Base-by-base conservation (phyloP, 1,284 basidiomycete species). In the Irpex sp. region DNA sequence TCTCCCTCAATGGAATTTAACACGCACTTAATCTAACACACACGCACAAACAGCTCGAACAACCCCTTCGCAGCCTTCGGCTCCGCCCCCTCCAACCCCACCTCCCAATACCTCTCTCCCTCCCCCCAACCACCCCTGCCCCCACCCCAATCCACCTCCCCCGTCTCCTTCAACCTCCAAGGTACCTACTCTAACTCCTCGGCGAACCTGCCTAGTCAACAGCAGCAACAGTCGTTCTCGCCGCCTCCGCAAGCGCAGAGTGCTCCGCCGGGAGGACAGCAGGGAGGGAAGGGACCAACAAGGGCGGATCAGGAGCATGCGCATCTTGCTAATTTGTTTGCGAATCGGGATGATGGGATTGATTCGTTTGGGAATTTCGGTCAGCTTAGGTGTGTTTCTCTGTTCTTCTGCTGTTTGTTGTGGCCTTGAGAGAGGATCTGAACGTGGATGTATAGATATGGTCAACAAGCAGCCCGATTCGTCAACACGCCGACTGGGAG, bases 301-400 rank as follows among this genome's bases (percentile, higher is more conserved):
- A 74, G 76, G 66, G 61, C 79, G 60, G 86, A 88, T 67, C 85
- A 90, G 63, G 87, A 93, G 68, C 89, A 97, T 73, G 76, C 88
- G 6, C 83, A 88, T 56, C 83, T 98, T 61, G 94, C 94, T 4
- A 81, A 77, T 62, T 75, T 97, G 68, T 86, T 97, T 66, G 95
- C 93, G 5, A 91, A 92, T 69, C 81, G 89, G 60, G 61, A 72
- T 31, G 94, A 94, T 69, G 95, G 96, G 0, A 79, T 91, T 74
- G 95, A 98, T 77, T 96, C 95, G 50, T 98, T 98, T 73, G 95
- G 95, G 58, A 98, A 98, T 75, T 71, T 87, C 49, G 95, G 96
- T 43, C 71, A 81, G 61, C 75, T 96, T 64, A 84, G 95, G 82
- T 90, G 71, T 67, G 80, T 68, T 43, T 35, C 37, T 9, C 47